These are phyloP conservation scores for Saturnispora halmiae DNA, from an alignment of 805 yeast genomes.

Conservation along the genomic window DNA sequence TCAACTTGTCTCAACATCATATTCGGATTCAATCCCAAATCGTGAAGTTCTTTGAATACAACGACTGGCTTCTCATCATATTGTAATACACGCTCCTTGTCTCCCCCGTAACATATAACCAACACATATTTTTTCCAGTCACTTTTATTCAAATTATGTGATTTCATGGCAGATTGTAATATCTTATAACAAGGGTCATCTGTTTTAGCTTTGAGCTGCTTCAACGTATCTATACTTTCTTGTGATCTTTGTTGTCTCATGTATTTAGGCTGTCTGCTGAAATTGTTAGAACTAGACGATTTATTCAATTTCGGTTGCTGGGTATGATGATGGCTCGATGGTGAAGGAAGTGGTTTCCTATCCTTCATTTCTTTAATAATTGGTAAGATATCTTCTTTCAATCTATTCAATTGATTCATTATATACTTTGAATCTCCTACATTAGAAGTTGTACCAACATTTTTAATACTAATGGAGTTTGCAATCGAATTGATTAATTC, in stretches of 20 bases:
- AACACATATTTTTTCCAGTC: slow-evolving; percentile 87
- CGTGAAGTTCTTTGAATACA: slow-evolving; percentile 76
- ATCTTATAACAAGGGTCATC: slow-evolving; percentile 89
- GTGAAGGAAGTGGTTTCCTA: slow-evolving; percentile 59
- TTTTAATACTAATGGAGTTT: slow-evolving; percentile 16
- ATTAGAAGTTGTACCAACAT: neutral
- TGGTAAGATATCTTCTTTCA: slow-evolving; percentile 59
- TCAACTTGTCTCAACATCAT: slow-evolving; percentile 86
- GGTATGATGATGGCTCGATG: slow-evolving; percentile 19
- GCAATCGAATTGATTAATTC: slow-evolving; percentile 19
- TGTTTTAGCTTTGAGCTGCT: slow-evolving; percentile 74
- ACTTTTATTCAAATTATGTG: slow-evolving; percentile 66
- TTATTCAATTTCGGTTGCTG: slow-evolving; percentile 11
- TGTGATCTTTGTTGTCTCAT: too few species aligned
- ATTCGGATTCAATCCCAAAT: slow-evolving; percentile 79
- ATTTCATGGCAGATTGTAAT: slow-evolving; percentile 77
- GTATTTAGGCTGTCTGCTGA: too few species aligned
- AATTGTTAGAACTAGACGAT: slow-evolving; percentile 35
- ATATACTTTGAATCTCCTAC: slow-evolving; percentile 29
- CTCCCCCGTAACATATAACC: slow-evolving; percentile 87
- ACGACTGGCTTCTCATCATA: slow-evolving; percentile 83
- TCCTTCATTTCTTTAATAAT: slow-evolving; percentile 55
- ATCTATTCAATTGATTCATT: slow-evolving; percentile 43
- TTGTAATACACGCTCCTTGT: slow-evolving; percentile 74
- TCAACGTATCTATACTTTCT: slow-evolving; percentile 59